These are phyloP conservation scores for Pleurotus platypus DNA, from an alignment of 768 basidiomycete species.

Conservation along the genomic window DNA sequence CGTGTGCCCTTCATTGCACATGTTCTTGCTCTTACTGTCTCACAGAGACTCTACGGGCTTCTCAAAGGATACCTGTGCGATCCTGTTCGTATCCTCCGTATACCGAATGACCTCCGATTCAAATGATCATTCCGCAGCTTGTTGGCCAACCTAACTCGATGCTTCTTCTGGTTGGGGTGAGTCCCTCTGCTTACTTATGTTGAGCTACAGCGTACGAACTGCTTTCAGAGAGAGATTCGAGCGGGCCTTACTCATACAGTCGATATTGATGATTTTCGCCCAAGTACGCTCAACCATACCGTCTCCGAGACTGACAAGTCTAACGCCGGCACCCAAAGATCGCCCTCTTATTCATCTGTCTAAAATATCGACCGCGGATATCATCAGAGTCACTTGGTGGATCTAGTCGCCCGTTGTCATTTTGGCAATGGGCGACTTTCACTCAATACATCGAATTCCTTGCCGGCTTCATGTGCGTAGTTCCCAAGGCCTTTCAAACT, in stretches of 20 bases:
- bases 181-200: constrained; percentile 6
- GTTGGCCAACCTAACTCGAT: constrained; percentile 81
- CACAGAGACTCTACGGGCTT: constrained; percentile 80
- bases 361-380: constrained; percentile 58
- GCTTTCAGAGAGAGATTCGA: constrained; percentile 60
- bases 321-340: constrained; percentile 40
- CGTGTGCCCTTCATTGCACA: constrained; percentile 15
- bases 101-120: constrained; percentile 5
- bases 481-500: background rate
- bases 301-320: constrained; percentile 1
- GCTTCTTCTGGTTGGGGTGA: constrained; percentile 86
- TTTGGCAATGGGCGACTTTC: constrained; percentile 86
- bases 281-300: constrained; percentile 48
- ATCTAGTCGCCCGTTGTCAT: constrained; percentile 65
- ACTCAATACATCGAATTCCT: constrained; percentile 80
- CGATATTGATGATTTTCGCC: constrained; percentile 79
- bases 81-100: constrained; percentile 47
- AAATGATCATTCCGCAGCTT: constrained; percentile 39
- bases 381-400: constrained; percentile 56
- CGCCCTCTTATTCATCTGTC: constrained; percentile 78
- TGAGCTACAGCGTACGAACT: constrained; percentile 3
- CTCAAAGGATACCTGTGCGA: constrained; percentile 83
- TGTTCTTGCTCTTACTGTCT: constrained; percentile 8
- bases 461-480: constrained; percentile 66
- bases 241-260: constrained; percentile 72